A percentile compares a stretch with the other conserved stretches of the same genome.
These are phyloP conservation scores for Gossypium australe DNA, from an alignment of 345 rosid species.

Conservation along the genomic window DNA sequence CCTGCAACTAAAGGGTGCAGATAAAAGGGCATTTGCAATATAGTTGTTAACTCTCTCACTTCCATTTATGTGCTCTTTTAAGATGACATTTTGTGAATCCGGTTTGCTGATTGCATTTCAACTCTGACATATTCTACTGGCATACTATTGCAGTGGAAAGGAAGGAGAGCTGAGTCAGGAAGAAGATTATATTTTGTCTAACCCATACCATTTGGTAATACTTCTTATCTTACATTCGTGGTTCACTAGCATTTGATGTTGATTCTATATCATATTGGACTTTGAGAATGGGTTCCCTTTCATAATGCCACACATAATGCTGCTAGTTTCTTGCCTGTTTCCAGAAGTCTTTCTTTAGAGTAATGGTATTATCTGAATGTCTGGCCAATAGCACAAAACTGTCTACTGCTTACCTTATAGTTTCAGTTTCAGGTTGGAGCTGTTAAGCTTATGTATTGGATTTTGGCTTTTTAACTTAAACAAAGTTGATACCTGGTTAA, in stretches of 20 bases:
- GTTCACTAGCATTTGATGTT: not conserved
- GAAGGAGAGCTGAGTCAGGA: slow-evolving; percentile 70
- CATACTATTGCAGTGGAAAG: slow-evolving; percentile 52
- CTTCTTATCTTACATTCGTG: not conserved
- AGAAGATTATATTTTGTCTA: slow-evolving; percentile 82
- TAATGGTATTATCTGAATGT: not conserved
- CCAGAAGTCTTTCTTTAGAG: not conserved
- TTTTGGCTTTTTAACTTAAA: slow-evolving; percentile 3
- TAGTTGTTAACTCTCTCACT: not conserved
- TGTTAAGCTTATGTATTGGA: not conserved
- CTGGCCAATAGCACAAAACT: not conserved
- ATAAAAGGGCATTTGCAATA: not conserved
- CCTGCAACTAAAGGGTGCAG: not conserved
- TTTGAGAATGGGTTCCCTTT: not conserved
- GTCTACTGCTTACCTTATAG: not conserved
- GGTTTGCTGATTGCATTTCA: slow-evolving; percentile 11
- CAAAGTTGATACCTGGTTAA: not conserved
- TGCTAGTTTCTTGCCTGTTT: not conserved
- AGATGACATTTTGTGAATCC: slow-evolving; percentile 6
- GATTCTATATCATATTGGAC: not conserved
- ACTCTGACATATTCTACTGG: slow-evolving; percentile 14
- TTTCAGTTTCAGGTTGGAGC: slow-evolving; percentile 1
- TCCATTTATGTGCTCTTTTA: not conserved
- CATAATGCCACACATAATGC: not conserved
- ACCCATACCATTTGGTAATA: slow-evolving; percentile 94